Percentiles rank a stretch among this genome's conserved stretches.
These are phyloP conservation scores for Hibiscus tridactylites DNA, from an alignment of 345 rosid genomes.

Conservation along the genomic window DNA sequence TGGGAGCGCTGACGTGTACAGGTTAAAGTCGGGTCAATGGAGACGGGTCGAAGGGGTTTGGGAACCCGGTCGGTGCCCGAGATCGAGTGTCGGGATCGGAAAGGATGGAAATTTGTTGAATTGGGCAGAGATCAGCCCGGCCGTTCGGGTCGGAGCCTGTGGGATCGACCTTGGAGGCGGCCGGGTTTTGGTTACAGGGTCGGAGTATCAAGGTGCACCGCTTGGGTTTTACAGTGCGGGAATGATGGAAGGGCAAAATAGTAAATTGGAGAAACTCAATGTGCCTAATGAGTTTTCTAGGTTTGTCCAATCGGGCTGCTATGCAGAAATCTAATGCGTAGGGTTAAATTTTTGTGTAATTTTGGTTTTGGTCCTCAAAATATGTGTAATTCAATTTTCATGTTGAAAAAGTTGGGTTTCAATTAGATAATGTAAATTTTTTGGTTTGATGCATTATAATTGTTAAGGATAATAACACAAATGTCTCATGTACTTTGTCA, in stretches of 20 bases:
- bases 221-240: constrained; percentile 32
- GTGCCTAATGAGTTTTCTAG: constrained; percentile 37
- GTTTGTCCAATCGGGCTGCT: constrained; percentile 53
- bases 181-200: constrained; percentile 35
- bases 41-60: constrained; percentile 35
- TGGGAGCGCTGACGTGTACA: constrained; percentile 38
- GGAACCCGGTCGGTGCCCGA: constrained; percentile 39
- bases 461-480: no score
- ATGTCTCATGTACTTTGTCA: no score
- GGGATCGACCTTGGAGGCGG: constrained; percentile 8
- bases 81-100: constrained; percentile 23
- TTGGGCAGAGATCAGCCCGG: constrained; percentile 23
- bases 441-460: no score
- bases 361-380: neutral
- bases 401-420: neutral
- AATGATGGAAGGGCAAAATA: constrained; percentile 19
- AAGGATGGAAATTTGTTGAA: constrained; percentile 22
- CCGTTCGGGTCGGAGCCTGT: constrained; percentile 27
- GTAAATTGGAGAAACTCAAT: constrained; percentile 27
- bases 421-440: neutral
- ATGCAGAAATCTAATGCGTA: constrained; percentile 22
- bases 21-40: constrained; percentile 36
- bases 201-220: constrained; percentile 39
- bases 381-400: neutral
- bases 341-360: neutral